Percentiles rank a stretch among this genome's conserved stretches.
These are phyloP conservation scores for Scutellaria minor DNA, from an alignment of 257 asterid species.

Conservation along the genomic window DNA sequence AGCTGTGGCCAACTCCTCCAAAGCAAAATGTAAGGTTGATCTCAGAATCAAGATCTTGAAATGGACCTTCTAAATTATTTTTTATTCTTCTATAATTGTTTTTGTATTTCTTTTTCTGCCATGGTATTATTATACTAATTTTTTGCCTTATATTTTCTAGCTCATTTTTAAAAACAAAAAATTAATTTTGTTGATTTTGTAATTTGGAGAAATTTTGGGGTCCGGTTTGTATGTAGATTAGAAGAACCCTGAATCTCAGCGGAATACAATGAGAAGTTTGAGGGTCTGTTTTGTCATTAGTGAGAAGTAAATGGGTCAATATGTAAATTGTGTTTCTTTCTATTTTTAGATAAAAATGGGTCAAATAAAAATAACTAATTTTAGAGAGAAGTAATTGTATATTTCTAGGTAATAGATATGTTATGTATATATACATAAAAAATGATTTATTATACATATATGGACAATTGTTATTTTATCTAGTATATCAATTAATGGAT, in stretches of 20 bases:
- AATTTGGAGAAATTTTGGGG: slow-evolving; percentile 14
- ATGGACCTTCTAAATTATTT: slow-evolving; percentile 58
- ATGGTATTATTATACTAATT: slow-evolving; percentile 26
- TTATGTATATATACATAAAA: too few species aligned
- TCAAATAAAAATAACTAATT: neutral
- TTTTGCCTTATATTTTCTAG: neutral
- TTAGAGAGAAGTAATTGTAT: neutral
- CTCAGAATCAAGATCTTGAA: slow-evolving; percentile 86
- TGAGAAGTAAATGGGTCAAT: slow-evolving; percentile 21
- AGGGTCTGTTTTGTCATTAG: slow-evolving; percentile 11
- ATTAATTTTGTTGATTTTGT: neutral
- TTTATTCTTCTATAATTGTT: neutral
- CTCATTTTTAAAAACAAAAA: neutral
- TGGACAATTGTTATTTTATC: too few species aligned
- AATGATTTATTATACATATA: too few species aligned
- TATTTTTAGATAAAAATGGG: too few species aligned
- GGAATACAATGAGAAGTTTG: neutral
- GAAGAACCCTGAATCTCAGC: slow-evolving; percentile 16
- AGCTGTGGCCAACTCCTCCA: slow-evolving; percentile 48
- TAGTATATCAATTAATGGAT: too few species aligned
- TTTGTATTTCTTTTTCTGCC: slow-evolving; percentile 4
- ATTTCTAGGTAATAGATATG: neutral
- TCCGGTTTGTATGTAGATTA: neutral
- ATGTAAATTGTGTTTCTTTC: slow-evolving; percentile 15
- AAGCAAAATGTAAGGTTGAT: slow-evolving; percentile 80